These are phyloP conservation scores for Cyberlindnera americana DNA, from an alignment of 805 yeast species.

Conservation along the genomic window DNA sequence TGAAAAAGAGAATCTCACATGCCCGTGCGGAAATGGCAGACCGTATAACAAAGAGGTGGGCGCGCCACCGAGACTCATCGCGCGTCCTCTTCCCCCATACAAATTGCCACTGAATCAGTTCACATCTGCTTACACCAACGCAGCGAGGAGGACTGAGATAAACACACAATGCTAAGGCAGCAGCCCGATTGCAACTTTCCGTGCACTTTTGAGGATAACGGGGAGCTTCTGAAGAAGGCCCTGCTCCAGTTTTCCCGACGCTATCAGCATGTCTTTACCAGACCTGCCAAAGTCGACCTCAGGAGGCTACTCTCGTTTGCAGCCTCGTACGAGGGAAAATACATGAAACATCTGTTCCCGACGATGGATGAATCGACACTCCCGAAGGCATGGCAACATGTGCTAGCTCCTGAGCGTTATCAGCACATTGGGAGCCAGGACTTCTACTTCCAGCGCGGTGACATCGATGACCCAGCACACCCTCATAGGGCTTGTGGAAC, in stretches of 20 bases:
- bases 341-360: conserved; percentile 38
- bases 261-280: conserved; percentile 31
- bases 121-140: too few relatives aligned
- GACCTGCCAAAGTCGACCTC: conserved; percentile 30
- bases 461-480: conserved; percentile 38
- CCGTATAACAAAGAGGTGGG: neutral
- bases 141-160: too few relatives aligned
- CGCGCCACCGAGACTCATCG: conserved; percentile 4
- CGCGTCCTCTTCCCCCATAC: neutral
- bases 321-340: conserved; percentile 40
- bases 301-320: conserved; percentile 42
- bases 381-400: conserved; percentile 26
- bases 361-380: conserved; percentile 20
- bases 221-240: conserved; percentile 29
- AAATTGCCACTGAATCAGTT: too few relatives aligned
- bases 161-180: conserved; percentile 1
- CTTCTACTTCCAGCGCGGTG: conserved; percentile 18
- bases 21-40: conserved; percentile 4
- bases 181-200: conserved; percentile 8
- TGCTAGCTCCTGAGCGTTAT: conserved; percentile 22
- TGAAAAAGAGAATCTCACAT: conserved; percentile 1
- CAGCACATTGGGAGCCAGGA: conserved; percentile 22
- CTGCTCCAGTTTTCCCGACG: conserved; percentile 38
- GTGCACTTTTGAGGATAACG: conserved; percentile 19
- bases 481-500: conserved; percentile 70